Base-by-base conservation (phyloP, 2,329 filamentous ascomycete genomes). In the Bimuria novae-zelandiae region DNA sequence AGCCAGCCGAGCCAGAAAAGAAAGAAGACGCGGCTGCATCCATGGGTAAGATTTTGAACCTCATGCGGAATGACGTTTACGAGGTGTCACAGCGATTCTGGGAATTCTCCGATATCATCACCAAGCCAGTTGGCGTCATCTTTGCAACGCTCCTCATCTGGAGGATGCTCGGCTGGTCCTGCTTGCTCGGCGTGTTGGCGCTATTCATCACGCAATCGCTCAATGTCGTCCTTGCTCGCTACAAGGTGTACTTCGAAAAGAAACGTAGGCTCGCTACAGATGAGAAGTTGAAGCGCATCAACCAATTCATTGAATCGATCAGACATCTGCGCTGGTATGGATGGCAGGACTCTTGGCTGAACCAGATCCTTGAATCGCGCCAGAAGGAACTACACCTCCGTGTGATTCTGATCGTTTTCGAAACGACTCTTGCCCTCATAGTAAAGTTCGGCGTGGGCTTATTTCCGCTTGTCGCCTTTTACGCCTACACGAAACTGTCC, bases 11-110 rank as follows among this genome's bases (percentile, higher is more conserved):
- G 21, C 37, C 35, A 8, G 67, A 72, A 22, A 32, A 59, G 59
- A 51, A 69, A 51, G 44, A 67, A 57, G 29, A 65, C 10, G 77
- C 82, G 50, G 83, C 88, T 2, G 90, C 92, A 0, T 91, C 89
- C 0, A 93, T 92, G 75, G 92, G 92, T 7, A 96, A 96, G 68
- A 94, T 96, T 46, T 82, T 96, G 55, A 96, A 96, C 63, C 75
- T 96, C 2, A 89, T 96, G 79, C 86, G 90, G 32, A 86, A 83
- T 53, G 90, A 94, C 69, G 89, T 89, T 0, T 94, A 93, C 66
- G 89, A 92, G 68, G 84, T 93, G 33, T 84, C 90, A 2, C 90
- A 93, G 65, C 73, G 89, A 37, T 94, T 96, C 63, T 96, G 92
- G 92, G 92, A 96, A 55, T 89, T 94, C 47, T 82, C 89, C 1